Conservation (phyloP, 2,329 filamentous ascomycete species). For the Mycosphaerelloides madeirae region DNA sequence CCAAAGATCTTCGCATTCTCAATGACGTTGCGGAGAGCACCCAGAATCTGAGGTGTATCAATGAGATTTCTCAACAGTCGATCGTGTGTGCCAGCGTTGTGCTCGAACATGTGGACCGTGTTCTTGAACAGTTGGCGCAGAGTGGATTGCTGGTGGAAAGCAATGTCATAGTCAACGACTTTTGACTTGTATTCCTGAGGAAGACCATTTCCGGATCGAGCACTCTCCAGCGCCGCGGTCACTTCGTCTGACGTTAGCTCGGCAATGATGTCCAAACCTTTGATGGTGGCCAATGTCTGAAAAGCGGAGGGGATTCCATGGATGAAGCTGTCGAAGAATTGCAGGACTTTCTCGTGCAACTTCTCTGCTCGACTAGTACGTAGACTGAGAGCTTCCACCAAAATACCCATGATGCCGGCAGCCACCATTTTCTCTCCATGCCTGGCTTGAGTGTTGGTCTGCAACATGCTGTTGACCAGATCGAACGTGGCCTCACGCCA, state of each 20-base stretch:
- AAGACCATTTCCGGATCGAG: constrained; percentile 67
- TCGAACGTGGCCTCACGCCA: constrained; percentile 89
- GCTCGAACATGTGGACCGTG: constrained; percentile 86
- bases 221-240: constrained; percentile 60
- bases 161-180: constrained; percentile 86
- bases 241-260: constrained; percentile 79
- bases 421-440: constrained; percentile 80
- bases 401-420: constrained; percentile 81
- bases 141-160: constrained; percentile 88
- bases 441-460: constrained; percentile 49
- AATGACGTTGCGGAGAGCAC: constrained; percentile 74
- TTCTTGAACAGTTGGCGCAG: constrained; percentile 94
- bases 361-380: constrained; percentile 77
- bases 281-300: constrained; percentile 71
- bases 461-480: constrained; percentile 72
- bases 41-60: constrained; percentile 80
- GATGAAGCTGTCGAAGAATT: constrained; percentile 83
- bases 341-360: constrained; percentile 76
- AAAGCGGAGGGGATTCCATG: constrained; percentile 78
- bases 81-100: constrained; percentile 80
- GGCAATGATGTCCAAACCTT: constrained; percentile 86
- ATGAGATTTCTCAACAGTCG: constrained; percentile 87
- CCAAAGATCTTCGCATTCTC: constrained; percentile 76
- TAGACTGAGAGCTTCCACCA: constrained; percentile 82
- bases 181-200: constrained; percentile 68